Conservation (phyloP, 345 rosid species). For the Melaleuca alternifolia region DNA sequence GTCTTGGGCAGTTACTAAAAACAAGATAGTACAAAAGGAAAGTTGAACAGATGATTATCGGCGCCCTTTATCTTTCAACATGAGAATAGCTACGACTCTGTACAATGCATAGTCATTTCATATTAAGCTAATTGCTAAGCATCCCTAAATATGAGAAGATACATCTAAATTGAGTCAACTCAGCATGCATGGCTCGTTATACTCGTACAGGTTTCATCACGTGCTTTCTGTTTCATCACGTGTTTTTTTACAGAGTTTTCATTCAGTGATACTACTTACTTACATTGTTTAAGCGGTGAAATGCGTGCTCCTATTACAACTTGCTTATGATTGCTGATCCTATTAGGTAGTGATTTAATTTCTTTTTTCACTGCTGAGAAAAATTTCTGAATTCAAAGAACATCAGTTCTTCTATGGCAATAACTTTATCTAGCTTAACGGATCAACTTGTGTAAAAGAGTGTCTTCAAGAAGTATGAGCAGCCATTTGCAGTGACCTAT, state of each 20-base stretch:
- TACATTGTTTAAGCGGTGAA: no score
- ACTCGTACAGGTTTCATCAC: no score
- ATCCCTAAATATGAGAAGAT: background rate
- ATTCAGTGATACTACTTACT: no score
- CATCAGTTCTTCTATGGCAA: background rate
- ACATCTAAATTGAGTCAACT: no score
- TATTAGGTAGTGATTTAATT: background rate
- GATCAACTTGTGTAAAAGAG: conserved; percentile 4
- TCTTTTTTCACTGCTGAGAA: background rate
- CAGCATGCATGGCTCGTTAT: no score
- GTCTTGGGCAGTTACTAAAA: no score
- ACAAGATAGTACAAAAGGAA: background rate
- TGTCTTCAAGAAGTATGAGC: conserved; percentile 18
- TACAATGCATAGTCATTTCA: background rate
- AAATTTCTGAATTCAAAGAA: background rate
- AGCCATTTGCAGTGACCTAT: conserved; percentile 32
- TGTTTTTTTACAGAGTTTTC: no score
- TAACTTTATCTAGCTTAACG: background rate
- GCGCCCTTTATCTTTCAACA: background rate
- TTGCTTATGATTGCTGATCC: background rate
- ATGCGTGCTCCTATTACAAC: no score
- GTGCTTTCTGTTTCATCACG: no score
- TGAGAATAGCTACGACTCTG: background rate
- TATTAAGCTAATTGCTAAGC: background rate
- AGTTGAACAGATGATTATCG: background rate